Evolutionary conservation across 1,139 yeast genomes (phyloP), one percentile per base, ranked within the genome.

Genomic region (Saccharomyces hybrid): DNA sequence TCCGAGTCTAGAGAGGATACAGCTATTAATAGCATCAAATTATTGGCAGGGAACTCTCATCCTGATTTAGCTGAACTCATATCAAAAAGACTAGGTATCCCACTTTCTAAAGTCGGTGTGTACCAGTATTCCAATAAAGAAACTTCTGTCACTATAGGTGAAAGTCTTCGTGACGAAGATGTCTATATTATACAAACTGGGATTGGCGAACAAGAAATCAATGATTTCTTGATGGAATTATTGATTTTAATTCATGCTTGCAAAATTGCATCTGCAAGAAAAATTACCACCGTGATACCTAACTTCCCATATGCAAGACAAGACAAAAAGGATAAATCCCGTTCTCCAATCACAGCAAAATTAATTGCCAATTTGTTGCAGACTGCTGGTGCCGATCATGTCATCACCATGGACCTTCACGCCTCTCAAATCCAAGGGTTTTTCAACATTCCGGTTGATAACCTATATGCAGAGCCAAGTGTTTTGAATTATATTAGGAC

Each of bases 391-490:
- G 86, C 93, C 70, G 78, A 83, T 64, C 91, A 86, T 70, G 88
- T 86, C 31, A 84, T 86, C 60, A 86, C 93, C 19, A 81, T 86
- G 89, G 95, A 86, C 68, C 73, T 86, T 61, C 95, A 86, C 66
- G 93, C 93, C n/a, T 84, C 90, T 4, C 95, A 86, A 69, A 86
- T 86, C 60, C 95, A 86, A 71, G 95, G 95, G 1, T 86, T 86
- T 63, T 86, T 86, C 74, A 80, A 81, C 56, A 86, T 84, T 42
- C 93, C 95, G 1, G 93, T 86, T 27, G 93, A 86, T 70, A 86
- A 86, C 64, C 74, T 86, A 60, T 86, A 86, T 64, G 93, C 91
- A 21, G 93, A 86, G 65, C 95, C 95, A 38, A 78, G 81, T 55
- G 88, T 84, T 34, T 78, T 86, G 51, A 75, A 85, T 62, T 86